A percentile compares a stretch with the other conserved stretches of the same genome.
These are phyloP conservation scores for Tetradesmus obliquus DNA, from an alignment of 139 green algal species.

Conservation along the genomic window DNA sequence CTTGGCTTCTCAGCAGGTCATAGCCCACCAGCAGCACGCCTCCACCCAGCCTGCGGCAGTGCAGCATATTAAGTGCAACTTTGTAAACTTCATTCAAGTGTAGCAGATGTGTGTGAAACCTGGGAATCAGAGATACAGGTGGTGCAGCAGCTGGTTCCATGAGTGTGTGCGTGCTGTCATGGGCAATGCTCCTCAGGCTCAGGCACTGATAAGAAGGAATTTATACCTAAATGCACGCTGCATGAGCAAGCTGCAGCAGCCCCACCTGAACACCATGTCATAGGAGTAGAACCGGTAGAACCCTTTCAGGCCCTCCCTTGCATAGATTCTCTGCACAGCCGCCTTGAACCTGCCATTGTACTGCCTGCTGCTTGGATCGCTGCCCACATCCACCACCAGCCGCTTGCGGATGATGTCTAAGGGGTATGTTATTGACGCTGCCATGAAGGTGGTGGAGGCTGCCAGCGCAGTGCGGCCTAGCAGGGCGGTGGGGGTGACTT, in stretches of 20 bases:
- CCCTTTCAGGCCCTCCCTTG: constrained; percentile 51
- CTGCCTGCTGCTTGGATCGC: background rate
- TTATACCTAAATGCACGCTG: background rate
- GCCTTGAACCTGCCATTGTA: constrained; percentile 41
- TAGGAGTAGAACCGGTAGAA: constrained; percentile 63
- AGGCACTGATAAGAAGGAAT: too few species aligned
- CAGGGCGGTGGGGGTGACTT: constrained; percentile 13
- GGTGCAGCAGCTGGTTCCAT: too few species aligned
- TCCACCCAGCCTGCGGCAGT: constrained; percentile 40
- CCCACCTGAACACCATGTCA: constrained; percentile 55
- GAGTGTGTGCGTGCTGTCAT: too few species aligned
- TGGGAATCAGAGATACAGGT: too few species aligned
- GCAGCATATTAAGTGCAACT: background rate
- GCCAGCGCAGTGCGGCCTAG: constrained; percentile 26
- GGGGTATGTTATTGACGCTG: constrained; percentile 53
- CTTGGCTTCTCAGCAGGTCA: constrained; percentile 48
- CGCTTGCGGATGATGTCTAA: constrained; percentile 58
- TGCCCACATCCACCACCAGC: constrained; percentile 53
- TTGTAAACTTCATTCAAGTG: too few species aligned
- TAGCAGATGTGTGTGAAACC: too few species aligned
- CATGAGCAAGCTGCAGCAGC: background rate
- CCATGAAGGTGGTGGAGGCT: constrained; percentile 39
- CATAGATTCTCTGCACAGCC: constrained; percentile 45
- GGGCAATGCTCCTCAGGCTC: too few species aligned
- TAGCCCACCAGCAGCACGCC: constrained; percentile 61